Base-by-base conservation (phyloP, 2,329 filamentous ascomycete genomes). In the Colletotrichum orbiculare region DNA sequence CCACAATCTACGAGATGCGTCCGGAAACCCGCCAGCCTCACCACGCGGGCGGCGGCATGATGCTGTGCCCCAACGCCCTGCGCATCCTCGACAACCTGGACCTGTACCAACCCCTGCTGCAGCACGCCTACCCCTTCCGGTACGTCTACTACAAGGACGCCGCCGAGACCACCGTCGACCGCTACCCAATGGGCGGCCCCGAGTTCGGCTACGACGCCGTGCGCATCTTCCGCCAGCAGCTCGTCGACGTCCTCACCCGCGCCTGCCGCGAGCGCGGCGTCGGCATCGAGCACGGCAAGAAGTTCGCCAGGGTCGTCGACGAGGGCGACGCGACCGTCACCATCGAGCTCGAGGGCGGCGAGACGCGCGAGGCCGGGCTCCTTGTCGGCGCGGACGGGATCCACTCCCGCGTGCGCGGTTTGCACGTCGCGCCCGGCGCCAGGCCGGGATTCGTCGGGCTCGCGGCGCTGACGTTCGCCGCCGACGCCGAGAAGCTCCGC, bases 301-400 rank as follows among this genome's bases (percentile, higher is more conserved):
- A 82, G 54, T 85, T 87, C 64, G 69, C 73, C 2, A 72, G 75
- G 5, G 71, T 89, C 4, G 62, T 80, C 2, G 69, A 71, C 0
- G 82, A 85, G 58, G 75, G 73, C 0, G 73, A 77, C 0, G 60
- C 77, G 0, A 71, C 71, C 0, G 82, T 87, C 0, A 78, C 73
- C 1, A 84, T 83, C 68, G 76, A 76, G 11, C 85, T 88, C 60
- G 73, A 73, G 0, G 81, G 86, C 57, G 84, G 83, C 1, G 76
- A 76, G 0, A 75, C 70, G 0, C 75, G 69, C 1, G 72, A 69
- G 0, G 82, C 83, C 0, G 68, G 74, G 2, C 70, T 86, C 11
- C 78, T 89, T 0, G 76, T 89, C 13, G 87, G 85, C 0, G 84
- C 85, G 0, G 87, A 89, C 63, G 87, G 87, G 1, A 89, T 89